phyloP scores from a whole-genome alignment of 352 stramenopile genomes.

The Pythium sp. region DNA sequence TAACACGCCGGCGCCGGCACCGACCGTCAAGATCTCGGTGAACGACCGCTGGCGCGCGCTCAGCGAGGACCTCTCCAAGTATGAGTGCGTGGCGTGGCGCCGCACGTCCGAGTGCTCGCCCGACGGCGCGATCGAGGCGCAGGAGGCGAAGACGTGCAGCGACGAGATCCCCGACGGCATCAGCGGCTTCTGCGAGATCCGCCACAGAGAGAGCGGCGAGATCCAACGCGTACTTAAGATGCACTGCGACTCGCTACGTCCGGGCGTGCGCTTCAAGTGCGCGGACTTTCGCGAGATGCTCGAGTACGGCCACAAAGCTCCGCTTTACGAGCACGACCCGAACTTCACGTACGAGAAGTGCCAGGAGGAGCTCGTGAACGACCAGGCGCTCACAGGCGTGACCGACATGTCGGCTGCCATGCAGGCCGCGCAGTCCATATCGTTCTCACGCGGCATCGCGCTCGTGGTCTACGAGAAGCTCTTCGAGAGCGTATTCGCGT shows the following conservation, averaged over 20 bases:
- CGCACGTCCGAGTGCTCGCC: slow-evolving; percentile 41
- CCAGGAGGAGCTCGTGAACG: slow-evolving; percentile 27
- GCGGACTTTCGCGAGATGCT: slow-evolving; percentile 42
- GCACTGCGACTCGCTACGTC: slow-evolving; percentile 59
- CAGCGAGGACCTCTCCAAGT: slow-evolving; percentile 30
- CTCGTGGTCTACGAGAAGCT: slow-evolving; percentile 55
- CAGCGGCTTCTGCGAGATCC: slow-evolving; percentile 49
- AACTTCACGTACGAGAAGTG: slow-evolving; percentile 33
- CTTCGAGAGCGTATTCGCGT: slow-evolving; percentile 49
- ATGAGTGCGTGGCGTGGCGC: slow-evolving; percentile 57
- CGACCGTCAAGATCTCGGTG: slow-evolving; percentile 12
- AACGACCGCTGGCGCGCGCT: slow-evolving; percentile 10
- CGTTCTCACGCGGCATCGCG: slow-evolving; percentile 38
- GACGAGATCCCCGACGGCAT: slow-evolving; percentile 33
- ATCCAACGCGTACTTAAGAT: slow-evolving; percentile 46
- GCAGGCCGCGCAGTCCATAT: slow-evolving; percentile 25
- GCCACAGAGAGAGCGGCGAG: slow-evolving; percentile 27
- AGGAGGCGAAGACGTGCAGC: slow-evolving; percentile 38
- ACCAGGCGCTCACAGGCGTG: slow-evolving; percentile 22
- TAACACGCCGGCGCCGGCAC: slow-evolving; percentile 1
- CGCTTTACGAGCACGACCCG: slow-evolving; percentile 42
- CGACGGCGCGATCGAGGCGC: slow-evolving; percentile 26
- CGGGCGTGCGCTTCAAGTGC: slow-evolving; percentile 39
- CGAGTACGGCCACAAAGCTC: slow-evolving; percentile 31
- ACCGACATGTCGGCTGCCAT: slow-evolving; percentile 3